A percentile compares a stretch with the other conserved stretches of the same genome.
Evolutionary conservation across 129 eudicot species (phyloP).

Genomic region (Centella asiatica): DNA sequence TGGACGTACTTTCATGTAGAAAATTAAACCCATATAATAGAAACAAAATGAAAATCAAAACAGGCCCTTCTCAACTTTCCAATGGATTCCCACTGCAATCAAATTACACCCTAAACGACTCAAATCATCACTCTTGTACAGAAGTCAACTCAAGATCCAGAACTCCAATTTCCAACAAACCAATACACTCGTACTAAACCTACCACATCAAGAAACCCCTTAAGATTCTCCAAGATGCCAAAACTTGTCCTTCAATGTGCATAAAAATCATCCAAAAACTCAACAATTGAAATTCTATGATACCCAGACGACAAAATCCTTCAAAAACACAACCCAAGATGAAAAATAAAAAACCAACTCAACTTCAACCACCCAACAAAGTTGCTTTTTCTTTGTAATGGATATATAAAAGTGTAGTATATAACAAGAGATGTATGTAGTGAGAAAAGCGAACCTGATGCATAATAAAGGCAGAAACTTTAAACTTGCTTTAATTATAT

Average conservation of each 20-base stretch:
- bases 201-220: too few species aligned
- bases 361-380: neutral
- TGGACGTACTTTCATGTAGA: too few species aligned
- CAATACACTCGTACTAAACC: too few species aligned
- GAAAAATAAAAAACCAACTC: slow-evolving; percentile 11
- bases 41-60: slow-evolving; percentile 15
- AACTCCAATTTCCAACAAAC: neutral
- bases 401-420: too few species aligned
- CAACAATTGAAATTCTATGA: slow-evolving; percentile 12
- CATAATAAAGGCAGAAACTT: slow-evolving; percentile 10
- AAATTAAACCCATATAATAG: slow-evolving; percentile 3
- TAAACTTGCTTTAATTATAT: neutral
- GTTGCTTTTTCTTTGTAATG: too few species aligned
- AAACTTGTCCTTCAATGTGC: too few species aligned
- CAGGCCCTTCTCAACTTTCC: slow-evolving; percentile 8
- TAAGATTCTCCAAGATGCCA: too few species aligned
- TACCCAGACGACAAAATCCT: slow-evolving; percentile 6
- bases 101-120: too few species aligned
- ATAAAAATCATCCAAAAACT: slow-evolving; percentile 5
- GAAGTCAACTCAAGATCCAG: slow-evolving; percentile 9
- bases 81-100: neutral
- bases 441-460: slow-evolving; percentile 4
- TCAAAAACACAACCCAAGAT: slow-evolving; percentile 20
- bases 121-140: slow-evolving; percentile 2
- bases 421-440: neutral